A percentile compares a stretch with the other conserved stretches of the same genome.
Conservation (phyloP, 2,329 filamentous ascomycete species). For the Pseudogymnoascus sp. region DNA sequence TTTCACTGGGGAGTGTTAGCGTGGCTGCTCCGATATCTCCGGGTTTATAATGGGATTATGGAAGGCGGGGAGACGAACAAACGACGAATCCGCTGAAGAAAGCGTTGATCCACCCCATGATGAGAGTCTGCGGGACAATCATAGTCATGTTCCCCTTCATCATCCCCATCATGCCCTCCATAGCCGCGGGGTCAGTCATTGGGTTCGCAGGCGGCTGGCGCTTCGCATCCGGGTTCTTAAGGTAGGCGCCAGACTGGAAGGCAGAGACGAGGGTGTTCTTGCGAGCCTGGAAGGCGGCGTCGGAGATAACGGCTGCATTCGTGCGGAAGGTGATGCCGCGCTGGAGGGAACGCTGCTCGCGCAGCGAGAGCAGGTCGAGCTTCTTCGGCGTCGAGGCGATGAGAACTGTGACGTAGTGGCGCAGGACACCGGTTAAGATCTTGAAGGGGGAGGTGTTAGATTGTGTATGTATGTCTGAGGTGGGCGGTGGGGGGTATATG, state of each 20-base stretch:
- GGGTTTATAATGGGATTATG: no score
- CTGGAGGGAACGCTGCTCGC: slow-evolving; percentile 78
- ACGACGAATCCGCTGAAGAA: slow-evolving; percentile 99
- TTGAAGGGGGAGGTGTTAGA: slow-evolving; percentile 28
- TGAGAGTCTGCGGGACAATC: slow-evolving; percentile 97
- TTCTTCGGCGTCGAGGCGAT: slow-evolving; percentile 82
- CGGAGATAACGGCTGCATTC: slow-evolving; percentile 75
- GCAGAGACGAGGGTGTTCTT: slow-evolving; percentile 77
- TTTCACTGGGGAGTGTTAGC: slow-evolving; percentile 60
- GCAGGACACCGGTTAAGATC: slow-evolving; percentile 89
- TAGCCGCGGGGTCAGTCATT: slow-evolving; percentile 88
- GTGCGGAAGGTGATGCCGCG: slow-evolving; percentile 78
- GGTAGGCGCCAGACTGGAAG: slow-evolving; percentile 78
- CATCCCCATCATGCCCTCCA: slow-evolving; percentile 99
- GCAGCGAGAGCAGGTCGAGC: slow-evolving; percentile 65
- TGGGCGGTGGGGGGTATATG: slow-evolving; percentile 13
- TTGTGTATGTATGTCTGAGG: slow-evolving; percentile 1
- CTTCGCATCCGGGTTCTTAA: slow-evolving; percentile 81
- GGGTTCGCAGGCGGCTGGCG: slow-evolving; percentile 89
- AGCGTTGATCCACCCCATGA: slow-evolving; percentile 99
- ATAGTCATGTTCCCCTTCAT: slow-evolving; percentile 99
- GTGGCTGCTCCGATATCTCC: no score
- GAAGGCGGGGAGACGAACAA: slow-evolving; percentile 48
- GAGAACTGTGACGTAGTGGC: slow-evolving; percentile 92
- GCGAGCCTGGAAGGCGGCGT: slow-evolving; percentile 68